Conservation (phyloP, 2,329 filamentous ascomycete genomes). For the Fusarium nisikadoi region DNA sequence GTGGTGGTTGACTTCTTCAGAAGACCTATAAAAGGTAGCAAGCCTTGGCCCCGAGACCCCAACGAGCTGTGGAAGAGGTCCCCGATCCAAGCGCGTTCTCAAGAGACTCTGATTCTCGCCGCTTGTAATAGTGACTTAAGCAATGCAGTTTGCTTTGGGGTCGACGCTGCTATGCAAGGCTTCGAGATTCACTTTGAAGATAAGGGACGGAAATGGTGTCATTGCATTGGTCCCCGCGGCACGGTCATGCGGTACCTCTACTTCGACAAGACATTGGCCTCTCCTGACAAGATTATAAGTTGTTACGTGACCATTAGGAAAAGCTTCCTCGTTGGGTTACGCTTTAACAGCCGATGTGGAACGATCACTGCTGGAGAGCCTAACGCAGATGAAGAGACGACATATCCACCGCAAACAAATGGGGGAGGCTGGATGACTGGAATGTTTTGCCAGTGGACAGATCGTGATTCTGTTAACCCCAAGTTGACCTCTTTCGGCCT, state of each 20-base stretch:
- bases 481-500: neutral
- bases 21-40: neutral
- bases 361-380: neutral
- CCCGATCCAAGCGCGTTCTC: rapidly evolving
- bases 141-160: neutral
- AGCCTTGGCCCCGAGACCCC: neutral
- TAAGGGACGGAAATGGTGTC: neutral
- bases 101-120: neutral
- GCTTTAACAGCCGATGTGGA: neutral
- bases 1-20: neutral
- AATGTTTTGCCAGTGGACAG: neutral
- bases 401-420: neutral
- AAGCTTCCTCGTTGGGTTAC: rapidly evolving
- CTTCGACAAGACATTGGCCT: neutral
- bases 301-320: neutral
- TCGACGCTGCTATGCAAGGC: rapidly evolving
- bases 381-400: rapidly evolving
- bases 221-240: neutral
- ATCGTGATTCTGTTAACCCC: neutral
- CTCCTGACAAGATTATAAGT: neutral
- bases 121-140: rapidly evolving
- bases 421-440: neutral
- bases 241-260: neutral
- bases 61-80: neutral
- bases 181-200: neutral